Conservation (phyloP, 2,329 filamentous ascomycete genomes). For the Aspergillus novofumigatus region DNA sequence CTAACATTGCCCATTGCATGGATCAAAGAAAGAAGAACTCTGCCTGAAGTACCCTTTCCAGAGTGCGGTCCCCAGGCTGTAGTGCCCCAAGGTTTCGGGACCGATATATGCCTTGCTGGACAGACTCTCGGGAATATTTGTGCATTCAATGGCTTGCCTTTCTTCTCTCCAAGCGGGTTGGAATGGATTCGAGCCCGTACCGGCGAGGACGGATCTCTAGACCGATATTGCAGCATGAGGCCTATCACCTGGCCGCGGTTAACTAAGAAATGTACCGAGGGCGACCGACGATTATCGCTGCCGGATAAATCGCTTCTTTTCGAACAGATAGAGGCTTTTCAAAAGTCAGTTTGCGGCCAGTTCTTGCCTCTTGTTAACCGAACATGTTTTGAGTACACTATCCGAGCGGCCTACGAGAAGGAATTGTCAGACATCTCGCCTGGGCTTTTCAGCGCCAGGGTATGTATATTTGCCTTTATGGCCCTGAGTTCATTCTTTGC, state of each 20-base stretch:
- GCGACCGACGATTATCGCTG: neutral
- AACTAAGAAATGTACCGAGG: neutral
- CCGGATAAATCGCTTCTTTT: neutral
- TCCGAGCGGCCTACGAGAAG: conserved; percentile 6
- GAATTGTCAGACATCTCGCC: neutral
- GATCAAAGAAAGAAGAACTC: neutral
- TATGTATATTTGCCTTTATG: conserved; percentile 9
- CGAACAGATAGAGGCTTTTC: neutral
- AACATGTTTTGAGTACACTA: conserved; percentile 5
- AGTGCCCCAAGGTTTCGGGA: neutral
- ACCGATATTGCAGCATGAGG: neutral
- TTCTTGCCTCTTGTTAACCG: conserved; percentile 5
- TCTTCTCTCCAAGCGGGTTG: conserved; percentile 5
- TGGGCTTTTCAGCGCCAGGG: neutral
- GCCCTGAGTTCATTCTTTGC: neutral
- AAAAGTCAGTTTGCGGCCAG: neutral
- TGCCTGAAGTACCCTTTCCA: neutral
- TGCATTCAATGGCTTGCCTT: conserved; percentile 7
- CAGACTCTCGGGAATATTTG: conserved; percentile 7
- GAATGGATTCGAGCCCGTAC: conserved; percentile 8
- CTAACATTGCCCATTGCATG: neutral
- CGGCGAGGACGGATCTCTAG: conserved; percentile 3
- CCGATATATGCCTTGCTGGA: neutral
- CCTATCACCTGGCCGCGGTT: neutral
- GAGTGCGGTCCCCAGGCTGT: neutral